Evolutionary conservation across 2,329 filamentous ascomycete genomes (phyloP).

Genomic region (Akanthomyces uredinophilus): DNA sequence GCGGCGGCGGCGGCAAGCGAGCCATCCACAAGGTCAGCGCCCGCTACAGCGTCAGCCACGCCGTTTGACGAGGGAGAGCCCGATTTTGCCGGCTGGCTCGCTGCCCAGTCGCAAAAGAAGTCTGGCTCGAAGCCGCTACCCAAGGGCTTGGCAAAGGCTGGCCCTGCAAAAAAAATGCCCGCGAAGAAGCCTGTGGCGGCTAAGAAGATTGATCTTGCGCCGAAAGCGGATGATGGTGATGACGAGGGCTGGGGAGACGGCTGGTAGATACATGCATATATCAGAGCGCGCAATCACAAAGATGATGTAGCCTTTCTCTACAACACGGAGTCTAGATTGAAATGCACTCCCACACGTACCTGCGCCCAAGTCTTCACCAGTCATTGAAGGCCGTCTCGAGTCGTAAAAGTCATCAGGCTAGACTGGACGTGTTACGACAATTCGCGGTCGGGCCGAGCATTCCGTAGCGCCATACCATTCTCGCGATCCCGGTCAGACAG

Average conservation of each 20-base stretch:
- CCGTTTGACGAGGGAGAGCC: conserved; percentile 84
- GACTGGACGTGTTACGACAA: no score
- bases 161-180: conserved; percentile 36
- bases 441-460: no score
- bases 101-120: conserved; percentile 77
- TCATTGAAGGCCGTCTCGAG: no score
- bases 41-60: conserved; percentile 30
- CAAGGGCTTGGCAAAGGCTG: conserved; percentile 71
- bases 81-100: conserved; percentile 93
- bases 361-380: no score
- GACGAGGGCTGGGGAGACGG: conserved; percentile 64
- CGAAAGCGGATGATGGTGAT: conserved; percentile 56
- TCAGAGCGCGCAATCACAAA: no score
- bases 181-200: conserved; percentile 42
- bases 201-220: conserved; percentile 67
- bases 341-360: no score
- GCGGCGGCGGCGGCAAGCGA: conserved; percentile 35
- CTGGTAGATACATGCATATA: conserved; percentile 39
- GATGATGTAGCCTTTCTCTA: no score
- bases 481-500: no score
- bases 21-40: conserved; percentile 24
- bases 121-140: conserved; percentile 62
- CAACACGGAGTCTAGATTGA: no score
- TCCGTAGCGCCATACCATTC: no score
- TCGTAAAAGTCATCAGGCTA: no score